Evolutionary conservation across 257 asterid species (phyloP).

Genomic region (Agastache rugosa): DNA sequence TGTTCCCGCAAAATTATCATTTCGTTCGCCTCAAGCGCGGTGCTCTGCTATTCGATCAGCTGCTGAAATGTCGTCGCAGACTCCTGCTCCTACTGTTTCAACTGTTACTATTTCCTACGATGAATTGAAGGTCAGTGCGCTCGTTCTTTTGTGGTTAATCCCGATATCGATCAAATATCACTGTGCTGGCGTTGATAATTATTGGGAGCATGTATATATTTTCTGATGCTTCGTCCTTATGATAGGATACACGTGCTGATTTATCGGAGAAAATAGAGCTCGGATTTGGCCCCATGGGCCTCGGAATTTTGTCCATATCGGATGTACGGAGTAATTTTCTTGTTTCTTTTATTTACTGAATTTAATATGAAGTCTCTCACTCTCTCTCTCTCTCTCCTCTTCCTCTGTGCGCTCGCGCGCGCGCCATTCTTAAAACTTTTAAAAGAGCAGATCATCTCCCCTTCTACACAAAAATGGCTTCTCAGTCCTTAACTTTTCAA

Average conservation of each 20-base stretch:
- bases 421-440: not conserved
- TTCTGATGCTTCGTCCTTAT: slow-evolving; percentile 34
- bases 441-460: not conserved
- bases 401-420: not conserved
- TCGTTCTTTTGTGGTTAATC: not conserved
- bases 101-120: slow-evolving; percentile 65
- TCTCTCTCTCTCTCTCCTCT: not conserved
- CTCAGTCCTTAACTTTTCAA: too few species aligned
- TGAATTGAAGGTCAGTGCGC: slow-evolving; percentile 54
- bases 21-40: slow-evolving; percentile 32
- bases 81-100: slow-evolving; percentile 48
- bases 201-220: not conserved
- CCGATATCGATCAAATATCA: not conserved
- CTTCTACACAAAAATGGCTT: not conserved
- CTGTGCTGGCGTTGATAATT: not conserved
- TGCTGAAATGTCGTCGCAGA: slow-evolving; percentile 41
- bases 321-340: slow-evolving; percentile 54
- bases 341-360: not conserved
- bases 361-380: not conserved
- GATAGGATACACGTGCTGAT: slow-evolving; percentile 67
- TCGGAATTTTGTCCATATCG: slow-evolving; percentile 78
- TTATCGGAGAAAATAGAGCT: slow-evolving; percentile 70
- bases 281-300: slow-evolving; percentile 87
- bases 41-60: slow-evolving; percentile 34
- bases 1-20: slow-evolving; percentile 1